These are phyloP conservation scores for Geotrichum candidum DNA, from an alignment of 1,139 yeast species.

Conservation along the genomic window DNA sequence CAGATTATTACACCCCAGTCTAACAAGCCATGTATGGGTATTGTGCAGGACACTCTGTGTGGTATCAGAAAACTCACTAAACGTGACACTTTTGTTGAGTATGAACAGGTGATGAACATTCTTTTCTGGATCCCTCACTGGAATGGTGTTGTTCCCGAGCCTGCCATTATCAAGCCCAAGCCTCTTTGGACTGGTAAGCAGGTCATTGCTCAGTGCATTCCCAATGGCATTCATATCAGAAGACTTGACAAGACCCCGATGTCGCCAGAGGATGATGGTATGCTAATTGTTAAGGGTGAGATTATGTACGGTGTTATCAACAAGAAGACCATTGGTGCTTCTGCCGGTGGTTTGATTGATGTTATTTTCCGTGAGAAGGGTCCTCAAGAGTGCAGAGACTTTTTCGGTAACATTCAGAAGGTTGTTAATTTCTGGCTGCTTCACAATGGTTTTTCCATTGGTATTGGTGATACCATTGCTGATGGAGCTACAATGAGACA, in stretches of 20 bases:
- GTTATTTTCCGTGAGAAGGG: slow-evolving; percentile 98
- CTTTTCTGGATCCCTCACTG: slow-evolving; percentile 97
- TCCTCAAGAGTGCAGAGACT: slow-evolving; percentile 78
- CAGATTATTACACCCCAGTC: slow-evolving; percentile 98
- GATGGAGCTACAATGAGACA: slow-evolving; percentile 93
- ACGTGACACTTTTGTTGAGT: slow-evolving; percentile 82
- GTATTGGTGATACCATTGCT: slow-evolving; percentile 99
- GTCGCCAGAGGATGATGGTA: slow-evolving; percentile 85
- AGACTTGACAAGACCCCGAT: slow-evolving; percentile 85
- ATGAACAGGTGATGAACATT: slow-evolving; percentile 93
- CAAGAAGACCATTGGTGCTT: slow-evolving; percentile 96
- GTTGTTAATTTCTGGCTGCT: slow-evolving; percentile 95
- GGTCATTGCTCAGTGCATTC: slow-evolving; percentile 84
- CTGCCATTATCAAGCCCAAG: slow-evolving; percentile 89
- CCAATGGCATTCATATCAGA: slow-evolving; percentile 90
- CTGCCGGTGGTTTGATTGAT: slow-evolving; percentile 96
- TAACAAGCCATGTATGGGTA: slow-evolving; percentile 99
- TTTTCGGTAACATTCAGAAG: slow-evolving; percentile 89
- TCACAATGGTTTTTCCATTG: slow-evolving; percentile 96
- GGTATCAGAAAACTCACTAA: slow-evolving; percentile 94
- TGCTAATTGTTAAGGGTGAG: slow-evolving; percentile 88
- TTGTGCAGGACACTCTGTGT: slow-evolving; percentile 96
- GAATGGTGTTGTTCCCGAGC: slow-evolving; percentile 98
- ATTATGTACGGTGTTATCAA: slow-evolving; percentile 96
- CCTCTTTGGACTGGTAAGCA: slow-evolving; percentile 99